Percentiles rank a stretch among this genome's conserved stretches.
phyloP scores from a whole-genome alignment of 1,284 basidiomycete genomes.

The Moniliella sp. region DNA sequence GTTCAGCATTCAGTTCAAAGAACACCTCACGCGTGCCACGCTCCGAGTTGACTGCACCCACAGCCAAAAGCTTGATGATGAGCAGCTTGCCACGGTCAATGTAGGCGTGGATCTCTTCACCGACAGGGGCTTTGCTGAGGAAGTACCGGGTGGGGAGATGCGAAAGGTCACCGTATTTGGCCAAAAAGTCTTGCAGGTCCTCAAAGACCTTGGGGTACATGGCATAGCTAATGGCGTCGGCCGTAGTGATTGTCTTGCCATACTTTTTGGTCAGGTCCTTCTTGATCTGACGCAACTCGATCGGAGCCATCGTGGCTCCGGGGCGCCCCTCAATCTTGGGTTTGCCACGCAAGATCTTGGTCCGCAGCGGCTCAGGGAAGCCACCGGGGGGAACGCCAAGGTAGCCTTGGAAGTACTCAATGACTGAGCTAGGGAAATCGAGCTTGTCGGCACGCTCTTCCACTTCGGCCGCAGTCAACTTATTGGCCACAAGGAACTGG shows the following conservation, averaged over 20 bases:
- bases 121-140: conserved; percentile 68
- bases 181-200: conserved; percentile 81
- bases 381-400: conserved; percentile 58
- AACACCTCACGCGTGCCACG: conserved; percentile 84
- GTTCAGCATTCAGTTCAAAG: conserved; percentile 49
- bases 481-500: conserved; percentile 81
- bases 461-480: conserved; percentile 65
- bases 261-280: conserved; percentile 75
- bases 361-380: conserved; percentile 87
- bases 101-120: conserved; percentile 85
- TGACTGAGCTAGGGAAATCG: conserved; percentile 67
- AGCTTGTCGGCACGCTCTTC: conserved; percentile 62
- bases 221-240: conserved; percentile 77
- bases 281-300: conserved; percentile 91
- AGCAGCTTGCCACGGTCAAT: conserved; percentile 89
- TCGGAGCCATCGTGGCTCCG: conserved; percentile 60
- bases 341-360: conserved; percentile 76
- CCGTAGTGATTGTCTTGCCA: conserved; percentile 62
- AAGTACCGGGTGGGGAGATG: conserved; percentile 77
- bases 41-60: conserved; percentile 74
- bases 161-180: conserved; percentile 73
- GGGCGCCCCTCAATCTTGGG: conserved; percentile 79
- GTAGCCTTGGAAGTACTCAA: conserved; percentile 48
- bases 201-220: conserved; percentile 94
- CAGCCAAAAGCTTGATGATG: conserved; percentile 86